These are phyloP conservation scores for Lanmaoa pseudosensibilis DNA, from an alignment of 768 basidiomycete species.

Conservation along the genomic window DNA sequence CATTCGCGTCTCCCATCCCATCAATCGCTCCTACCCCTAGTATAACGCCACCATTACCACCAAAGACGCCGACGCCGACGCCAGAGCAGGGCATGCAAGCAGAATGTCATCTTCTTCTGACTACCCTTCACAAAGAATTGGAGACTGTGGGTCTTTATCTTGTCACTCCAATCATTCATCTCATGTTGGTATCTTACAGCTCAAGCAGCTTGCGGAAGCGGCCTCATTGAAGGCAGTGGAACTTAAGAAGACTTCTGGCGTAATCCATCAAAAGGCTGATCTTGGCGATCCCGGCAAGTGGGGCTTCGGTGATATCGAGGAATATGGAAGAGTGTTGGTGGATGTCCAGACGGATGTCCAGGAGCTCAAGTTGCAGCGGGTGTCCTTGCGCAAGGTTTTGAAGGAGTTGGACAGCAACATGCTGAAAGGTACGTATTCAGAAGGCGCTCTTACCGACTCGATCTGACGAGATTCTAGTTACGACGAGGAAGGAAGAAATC, in stretches of 20 bases:
- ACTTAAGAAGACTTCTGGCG: slow-evolving; percentile 37
- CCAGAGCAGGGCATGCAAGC: slow-evolving; percentile 66
- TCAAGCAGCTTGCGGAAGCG: slow-evolving; percentile 41
- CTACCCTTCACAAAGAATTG: slow-evolving; percentile 51
- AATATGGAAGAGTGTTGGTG: slow-evolving; percentile 43
- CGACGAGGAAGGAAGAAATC: slow-evolving; percentile 82
- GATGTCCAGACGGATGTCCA: slow-evolving; percentile 52
- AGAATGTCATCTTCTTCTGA: slow-evolving; percentile 55
- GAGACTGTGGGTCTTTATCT: slow-evolving; percentile 48
- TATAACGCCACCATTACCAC: slow-evolving; percentile 1
- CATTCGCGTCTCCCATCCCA: not conserved
- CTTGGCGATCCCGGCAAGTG: slow-evolving; percentile 51
- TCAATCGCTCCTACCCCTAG: slow-evolving; percentile 1
- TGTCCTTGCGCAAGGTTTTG: slow-evolving; percentile 42
- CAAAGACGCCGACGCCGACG: slow-evolving; percentile 19
- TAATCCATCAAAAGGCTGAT: slow-evolving; percentile 44
- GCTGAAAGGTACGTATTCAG: slow-evolving; percentile 55
- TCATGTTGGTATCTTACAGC: slow-evolving; percentile 33
- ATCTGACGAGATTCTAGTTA: slow-evolving; percentile 46
- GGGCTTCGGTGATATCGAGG: slow-evolving; percentile 50
- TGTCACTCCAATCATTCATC: not conserved
- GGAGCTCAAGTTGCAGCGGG: slow-evolving; percentile 44
- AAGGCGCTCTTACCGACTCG: not conserved
- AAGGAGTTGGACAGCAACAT: slow-evolving; percentile 63
- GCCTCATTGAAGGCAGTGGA: slow-evolving; percentile 38